Conservation (phyloP, 208 protist genomes). For the Borovskyia barvae region DNA sequence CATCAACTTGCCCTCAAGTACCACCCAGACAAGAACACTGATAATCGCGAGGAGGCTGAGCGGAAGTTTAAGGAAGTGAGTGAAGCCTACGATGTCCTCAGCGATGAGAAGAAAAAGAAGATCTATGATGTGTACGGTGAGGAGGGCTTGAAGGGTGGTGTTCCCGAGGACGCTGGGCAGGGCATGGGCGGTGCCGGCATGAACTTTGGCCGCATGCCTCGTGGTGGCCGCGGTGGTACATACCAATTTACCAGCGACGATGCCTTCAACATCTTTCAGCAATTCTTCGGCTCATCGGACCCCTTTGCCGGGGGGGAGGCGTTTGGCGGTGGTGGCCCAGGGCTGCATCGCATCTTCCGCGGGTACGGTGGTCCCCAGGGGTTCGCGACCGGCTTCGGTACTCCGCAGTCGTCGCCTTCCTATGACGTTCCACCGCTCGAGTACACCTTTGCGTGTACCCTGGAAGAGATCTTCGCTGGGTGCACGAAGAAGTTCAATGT, state of each 20-base stretch:
- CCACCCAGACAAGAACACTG: conserved; percentile 92
- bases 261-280: conserved; percentile 88
- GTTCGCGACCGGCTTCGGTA: conserved; percentile 61
- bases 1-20: conserved; percentile 90
- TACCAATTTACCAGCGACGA: conserved; percentile 79
- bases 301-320: conserved; percentile 82
- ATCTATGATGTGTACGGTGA: conserved; percentile 98
- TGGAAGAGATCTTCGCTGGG: conserved; percentile 98
- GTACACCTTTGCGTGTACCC: conserved; percentile 90
- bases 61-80: conserved; percentile 93
- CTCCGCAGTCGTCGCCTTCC: conserved; percentile 87
- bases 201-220: conserved; percentile 55
- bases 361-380: conserved; percentile 78
- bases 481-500: conserved; percentile 94
- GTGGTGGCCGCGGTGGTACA: conserved; percentile 29
- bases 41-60: conserved; percentile 81
- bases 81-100: conserved; percentile 97
- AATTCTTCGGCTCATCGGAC: conserved; percentile 78
- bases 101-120: conserved; percentile 94
- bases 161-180: conserved; percentile 31
- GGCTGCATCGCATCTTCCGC: conserved; percentile 80
- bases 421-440: conserved; percentile 84
- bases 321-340: conserved; percentile 82
- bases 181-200: conserved; percentile 70
- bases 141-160: conserved; percentile 93